These are phyloP conservation scores for Fraxinus latifolia DNA, from an alignment of 305 asterid genomes.

Conservation along the genomic window DNA sequence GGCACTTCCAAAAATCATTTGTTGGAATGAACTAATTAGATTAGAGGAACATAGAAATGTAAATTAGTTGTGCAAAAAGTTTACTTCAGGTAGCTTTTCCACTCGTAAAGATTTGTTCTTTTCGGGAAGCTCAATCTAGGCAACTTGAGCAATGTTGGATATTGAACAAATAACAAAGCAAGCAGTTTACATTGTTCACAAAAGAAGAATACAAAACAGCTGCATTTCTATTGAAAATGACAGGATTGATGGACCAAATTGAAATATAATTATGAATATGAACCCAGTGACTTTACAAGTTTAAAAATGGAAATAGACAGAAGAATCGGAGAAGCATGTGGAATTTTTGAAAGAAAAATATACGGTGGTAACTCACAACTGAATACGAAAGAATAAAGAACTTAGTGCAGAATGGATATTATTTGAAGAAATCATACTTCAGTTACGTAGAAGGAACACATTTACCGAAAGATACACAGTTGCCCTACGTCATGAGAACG, in stretches of 20 bases:
- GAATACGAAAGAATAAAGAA: too few relatives aligned
- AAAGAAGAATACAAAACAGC: slow-evolving; percentile 6
- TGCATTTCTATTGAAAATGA: slow-evolving; percentile 11
- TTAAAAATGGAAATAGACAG: too few relatives aligned
- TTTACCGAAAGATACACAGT: too few relatives aligned
- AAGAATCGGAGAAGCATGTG: too few relatives aligned
- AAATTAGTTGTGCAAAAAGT: slow-evolving; percentile 22
- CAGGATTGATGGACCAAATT: slow-evolving; percentile 56
- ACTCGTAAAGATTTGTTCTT: slow-evolving; percentile 62
- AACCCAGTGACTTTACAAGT: too few relatives aligned
- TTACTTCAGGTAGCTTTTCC: slow-evolving; percentile 82
- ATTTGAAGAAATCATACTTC: too few relatives aligned
- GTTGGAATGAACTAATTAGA: slow-evolving; percentile 45
- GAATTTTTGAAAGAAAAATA: too few relatives aligned
- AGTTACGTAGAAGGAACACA: too few relatives aligned
- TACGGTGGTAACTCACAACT: too few relatives aligned
- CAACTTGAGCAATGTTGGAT: slow-evolving; percentile 84
- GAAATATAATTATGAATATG: too few relatives aligned
- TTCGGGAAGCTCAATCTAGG: slow-evolving; percentile 90
- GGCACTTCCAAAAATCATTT: slow-evolving; percentile 90
- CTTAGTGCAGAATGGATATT: too few relatives aligned
- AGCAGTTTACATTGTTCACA: background rate
- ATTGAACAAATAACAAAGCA: slow-evolving; percentile 44
- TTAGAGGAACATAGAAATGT: slow-evolving; percentile 31
- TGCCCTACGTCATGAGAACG: too few relatives aligned